A percentile compares a stretch with the other conserved stretches of the same genome.
Conservation (phyloP, 129 eudicot species). For the Flaveria trinervia region DNA sequence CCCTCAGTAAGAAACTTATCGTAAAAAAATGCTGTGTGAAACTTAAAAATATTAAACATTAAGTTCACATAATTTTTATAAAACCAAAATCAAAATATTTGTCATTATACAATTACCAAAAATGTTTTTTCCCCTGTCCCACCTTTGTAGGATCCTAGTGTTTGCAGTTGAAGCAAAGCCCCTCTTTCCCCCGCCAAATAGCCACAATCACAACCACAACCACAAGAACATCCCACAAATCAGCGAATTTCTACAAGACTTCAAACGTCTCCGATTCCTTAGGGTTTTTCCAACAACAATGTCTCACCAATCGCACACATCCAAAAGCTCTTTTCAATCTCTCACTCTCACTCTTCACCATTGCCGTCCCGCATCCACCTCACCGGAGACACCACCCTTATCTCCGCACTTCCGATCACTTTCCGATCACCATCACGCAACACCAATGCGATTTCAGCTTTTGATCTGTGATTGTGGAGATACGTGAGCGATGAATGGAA, state of each 20-base stretch:
- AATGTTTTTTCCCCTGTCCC: neutral
- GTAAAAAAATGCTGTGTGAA: no score
- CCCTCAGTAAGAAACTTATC: no score
- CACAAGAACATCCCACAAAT: constrained; percentile 50
- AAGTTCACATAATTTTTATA: no score
- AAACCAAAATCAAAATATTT: no score
- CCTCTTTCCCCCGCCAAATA: constrained; percentile 46
- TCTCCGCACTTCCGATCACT: constrained; percentile 18
- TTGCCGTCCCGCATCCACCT: constrained; percentile 12
- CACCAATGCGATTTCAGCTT: constrained; percentile 8
- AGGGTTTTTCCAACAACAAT: constrained; percentile 37
- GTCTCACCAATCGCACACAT: constrained; percentile 28
- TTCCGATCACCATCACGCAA: neutral
- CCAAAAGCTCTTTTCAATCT: constrained; percentile 22
- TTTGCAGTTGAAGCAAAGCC: constrained; percentile 22
- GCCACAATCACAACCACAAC: constrained; percentile 53
- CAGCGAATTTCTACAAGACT: constrained; percentile 40
- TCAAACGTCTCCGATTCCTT: constrained; percentile 61
- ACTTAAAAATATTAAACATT: no score
- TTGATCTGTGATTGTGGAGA: neutral
- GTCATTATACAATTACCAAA: no score
- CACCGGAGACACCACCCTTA: constrained; percentile 33
- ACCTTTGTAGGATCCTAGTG: constrained; percentile 32
- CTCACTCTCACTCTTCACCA: constrained; percentile 27
- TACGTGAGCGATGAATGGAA: constrained; percentile 11